A percentile compares a stretch with the other conserved stretches of the same genome.
Evolutionary conservation across 768 basidiomycete species (phyloP).

Genomic region (Mycena galopus): DNA sequence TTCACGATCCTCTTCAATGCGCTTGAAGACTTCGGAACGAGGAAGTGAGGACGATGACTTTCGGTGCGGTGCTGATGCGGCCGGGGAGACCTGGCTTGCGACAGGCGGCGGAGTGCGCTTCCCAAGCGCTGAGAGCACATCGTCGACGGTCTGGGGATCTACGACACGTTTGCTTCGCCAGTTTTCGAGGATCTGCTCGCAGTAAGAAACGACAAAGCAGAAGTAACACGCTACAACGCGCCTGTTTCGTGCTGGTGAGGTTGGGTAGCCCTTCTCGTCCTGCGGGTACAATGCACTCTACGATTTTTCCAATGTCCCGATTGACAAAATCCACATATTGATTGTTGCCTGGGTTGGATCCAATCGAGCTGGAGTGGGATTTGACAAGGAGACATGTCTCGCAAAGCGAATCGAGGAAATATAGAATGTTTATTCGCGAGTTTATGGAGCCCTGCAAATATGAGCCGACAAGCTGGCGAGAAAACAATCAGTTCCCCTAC

Average conservation of each 20-base stretch:
- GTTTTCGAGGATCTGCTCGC: slow-evolving; percentile 84
- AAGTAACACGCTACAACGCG: slow-evolving; percentile 45
- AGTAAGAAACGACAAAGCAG: neutral
- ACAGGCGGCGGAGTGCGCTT: slow-evolving; percentile 50
- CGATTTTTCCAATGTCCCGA: slow-evolving; percentile 82
- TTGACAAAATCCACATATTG: slow-evolving; percentile 85
- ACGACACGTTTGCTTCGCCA: slow-evolving; percentile 90
- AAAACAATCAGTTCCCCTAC: slow-evolving; percentile 48
- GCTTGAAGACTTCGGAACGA: slow-evolving; percentile 80
- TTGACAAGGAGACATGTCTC: slow-evolving; percentile 81
- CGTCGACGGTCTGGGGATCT: slow-evolving; percentile 83
- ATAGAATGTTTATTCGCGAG: slow-evolving; percentile 92
- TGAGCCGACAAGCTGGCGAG: neutral
- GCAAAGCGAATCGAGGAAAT: slow-evolving; percentile 91
- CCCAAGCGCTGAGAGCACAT: slow-evolving; percentile 70
- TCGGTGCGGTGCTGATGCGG: slow-evolving; percentile 40
- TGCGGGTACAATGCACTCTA: slow-evolving; percentile 89
- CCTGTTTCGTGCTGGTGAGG: slow-evolving; percentile 89
- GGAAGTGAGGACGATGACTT: slow-evolving; percentile 54
- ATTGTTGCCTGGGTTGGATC: slow-evolving; percentile 55
- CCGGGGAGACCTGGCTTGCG: slow-evolving; percentile 40
- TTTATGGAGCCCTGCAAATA: slow-evolving; percentile 81
- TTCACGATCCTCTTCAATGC: slow-evolving; percentile 94
- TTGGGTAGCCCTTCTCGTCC: slow-evolving; percentile 92
- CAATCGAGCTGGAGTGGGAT: slow-evolving; percentile 61